Evolutionary conservation across 2,329 filamentous ascomycete genomes (phyloP).

Genomic region (Arthrinium phaeospermum): DNA sequence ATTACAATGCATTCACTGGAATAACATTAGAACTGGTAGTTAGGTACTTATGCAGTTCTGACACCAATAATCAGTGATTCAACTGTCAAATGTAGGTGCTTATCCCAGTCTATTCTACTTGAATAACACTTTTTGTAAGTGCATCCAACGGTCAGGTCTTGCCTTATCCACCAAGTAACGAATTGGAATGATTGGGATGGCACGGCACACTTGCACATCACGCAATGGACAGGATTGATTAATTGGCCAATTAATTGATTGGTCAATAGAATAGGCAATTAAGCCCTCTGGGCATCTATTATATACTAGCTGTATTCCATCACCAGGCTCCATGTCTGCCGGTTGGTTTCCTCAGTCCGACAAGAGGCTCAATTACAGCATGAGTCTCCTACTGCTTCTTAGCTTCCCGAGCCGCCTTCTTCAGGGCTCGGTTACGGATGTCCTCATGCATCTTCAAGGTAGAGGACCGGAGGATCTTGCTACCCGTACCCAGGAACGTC

Average conservation of each 20-base stretch:
- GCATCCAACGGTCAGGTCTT: too few species aligned
- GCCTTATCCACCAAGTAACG: too few species aligned
- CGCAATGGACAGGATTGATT: neutral
- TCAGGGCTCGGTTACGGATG: slow-evolving; percentile 81
- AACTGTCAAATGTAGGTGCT: too few species aligned
- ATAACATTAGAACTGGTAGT: too few species aligned
- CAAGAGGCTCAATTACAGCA: neutral
- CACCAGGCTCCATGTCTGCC: neutral
- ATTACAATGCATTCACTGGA: too few species aligned
- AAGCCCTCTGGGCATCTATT: neutral
- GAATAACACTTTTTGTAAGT: neutral
- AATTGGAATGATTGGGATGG: neutral
- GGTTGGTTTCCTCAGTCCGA: neutral
- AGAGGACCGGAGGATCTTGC: slow-evolving; percentile 51
- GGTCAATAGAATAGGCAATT: neutral
- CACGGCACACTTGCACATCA: neutral
- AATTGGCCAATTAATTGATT: neutral
- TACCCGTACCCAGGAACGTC: slow-evolving; percentile 58
- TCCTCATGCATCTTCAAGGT: slow-evolving; percentile 77
- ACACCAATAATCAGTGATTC: too few species aligned
- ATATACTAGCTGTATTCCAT: neutral
- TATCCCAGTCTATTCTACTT: neutral
- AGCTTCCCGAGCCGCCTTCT: slow-evolving; percentile 81
- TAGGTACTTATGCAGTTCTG: too few species aligned
- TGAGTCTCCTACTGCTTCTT: slow-evolving; percentile 62